These are phyloP conservation scores for Penicillium diatomitis DNA, from an alignment of 495 filamentous ascomycete species.

Conservation along the genomic window DNA sequence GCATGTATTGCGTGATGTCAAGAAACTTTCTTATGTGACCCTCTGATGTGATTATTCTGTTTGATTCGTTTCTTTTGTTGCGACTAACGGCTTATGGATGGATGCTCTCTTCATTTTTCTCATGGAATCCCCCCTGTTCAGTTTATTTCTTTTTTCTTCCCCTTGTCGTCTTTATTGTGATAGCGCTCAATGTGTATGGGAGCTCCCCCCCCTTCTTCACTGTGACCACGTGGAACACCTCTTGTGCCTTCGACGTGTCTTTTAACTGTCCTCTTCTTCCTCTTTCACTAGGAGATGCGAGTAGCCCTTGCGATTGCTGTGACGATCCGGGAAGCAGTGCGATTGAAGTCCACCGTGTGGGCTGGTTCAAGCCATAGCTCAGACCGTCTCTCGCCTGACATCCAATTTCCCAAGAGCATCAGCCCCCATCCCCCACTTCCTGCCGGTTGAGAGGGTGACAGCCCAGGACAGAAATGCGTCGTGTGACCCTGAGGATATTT, in stretches of 20 bases:
- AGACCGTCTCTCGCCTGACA: too few species aligned
- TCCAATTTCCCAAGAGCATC: too few species aligned
- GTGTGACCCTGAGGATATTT: too few species aligned
- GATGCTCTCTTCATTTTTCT: conserved; percentile 9
- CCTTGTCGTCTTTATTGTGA: background rate
- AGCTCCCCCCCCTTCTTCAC: conserved; percentile 8
- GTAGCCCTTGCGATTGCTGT: too few species aligned
- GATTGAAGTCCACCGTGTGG: too few species aligned
- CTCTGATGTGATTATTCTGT: conserved; percentile 7
- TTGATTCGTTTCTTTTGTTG: conserved; percentile 12
- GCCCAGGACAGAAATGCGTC: too few species aligned
- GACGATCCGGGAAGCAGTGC: too few species aligned
- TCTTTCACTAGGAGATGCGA: too few species aligned
- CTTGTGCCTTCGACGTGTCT: conserved; percentile 6
- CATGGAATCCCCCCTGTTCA: conserved; percentile 5
- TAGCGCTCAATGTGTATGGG: conserved; percentile 36
- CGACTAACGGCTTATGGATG: conserved; percentile 27
- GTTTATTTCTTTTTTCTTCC: conserved; percentile 5
- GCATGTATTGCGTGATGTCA: background rate
- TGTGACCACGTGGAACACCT: background rate
- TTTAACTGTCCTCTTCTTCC: conserved; percentile 3
- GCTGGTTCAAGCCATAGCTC: too few species aligned
- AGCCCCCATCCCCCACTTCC: too few species aligned
- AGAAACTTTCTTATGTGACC: conserved; percentile 5
- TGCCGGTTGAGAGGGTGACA: too few species aligned